phyloP scores from a whole-genome alignment of 768 basidiomycete genomes.

The Pilatotrama ljubarskyi region DNA sequence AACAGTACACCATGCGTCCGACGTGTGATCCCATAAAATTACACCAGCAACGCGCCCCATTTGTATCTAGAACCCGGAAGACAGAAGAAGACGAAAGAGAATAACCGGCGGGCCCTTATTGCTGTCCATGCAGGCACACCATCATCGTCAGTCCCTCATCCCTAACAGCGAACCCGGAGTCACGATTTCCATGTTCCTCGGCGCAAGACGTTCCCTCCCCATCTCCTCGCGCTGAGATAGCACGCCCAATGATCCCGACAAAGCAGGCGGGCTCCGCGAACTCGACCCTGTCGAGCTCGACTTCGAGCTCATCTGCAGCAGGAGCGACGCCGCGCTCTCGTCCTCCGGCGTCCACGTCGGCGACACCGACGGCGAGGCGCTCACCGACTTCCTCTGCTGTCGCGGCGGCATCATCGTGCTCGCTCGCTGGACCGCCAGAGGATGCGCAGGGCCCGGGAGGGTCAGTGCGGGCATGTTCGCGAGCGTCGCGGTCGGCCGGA shows the following conservation, averaged over 20 bases:
- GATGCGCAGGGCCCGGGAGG: slow-evolving; percentile 52
- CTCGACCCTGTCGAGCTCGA: slow-evolving; percentile 36
- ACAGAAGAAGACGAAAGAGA: not conserved
- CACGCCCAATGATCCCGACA: slow-evolving; percentile 8
- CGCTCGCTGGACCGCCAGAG: slow-evolving; percentile 42
- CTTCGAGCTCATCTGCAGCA: slow-evolving; percentile 62
- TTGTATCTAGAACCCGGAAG: not conserved
- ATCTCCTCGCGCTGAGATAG: slow-evolving; percentile 4
- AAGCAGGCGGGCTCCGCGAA: slow-evolving; percentile 2
- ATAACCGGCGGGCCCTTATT: not conserved
- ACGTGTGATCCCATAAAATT: not conserved
- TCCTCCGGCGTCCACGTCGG: slow-evolving; percentile 58
- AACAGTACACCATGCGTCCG: not conserved
- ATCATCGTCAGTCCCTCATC: slow-evolving; percentile 15
- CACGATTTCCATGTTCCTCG: slow-evolving; percentile 20
- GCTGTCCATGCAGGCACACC: not conserved
- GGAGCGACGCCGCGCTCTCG: slow-evolving; percentile 65
- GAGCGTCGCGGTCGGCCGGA: slow-evolving; percentile 25
- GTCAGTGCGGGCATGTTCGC: slow-evolving; percentile 49
- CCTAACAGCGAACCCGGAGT: slow-evolving; percentile 30
- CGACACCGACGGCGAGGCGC: slow-evolving; percentile 24
- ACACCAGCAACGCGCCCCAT: not conserved
- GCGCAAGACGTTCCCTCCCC: not conserved
- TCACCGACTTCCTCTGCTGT: slow-evolving; percentile 24
- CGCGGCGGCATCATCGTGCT: slow-evolving; percentile 28